Evolutionary conservation across 495 filamentous ascomycete species (phyloP).

Genomic region (Penicillium fimorum): DNA sequence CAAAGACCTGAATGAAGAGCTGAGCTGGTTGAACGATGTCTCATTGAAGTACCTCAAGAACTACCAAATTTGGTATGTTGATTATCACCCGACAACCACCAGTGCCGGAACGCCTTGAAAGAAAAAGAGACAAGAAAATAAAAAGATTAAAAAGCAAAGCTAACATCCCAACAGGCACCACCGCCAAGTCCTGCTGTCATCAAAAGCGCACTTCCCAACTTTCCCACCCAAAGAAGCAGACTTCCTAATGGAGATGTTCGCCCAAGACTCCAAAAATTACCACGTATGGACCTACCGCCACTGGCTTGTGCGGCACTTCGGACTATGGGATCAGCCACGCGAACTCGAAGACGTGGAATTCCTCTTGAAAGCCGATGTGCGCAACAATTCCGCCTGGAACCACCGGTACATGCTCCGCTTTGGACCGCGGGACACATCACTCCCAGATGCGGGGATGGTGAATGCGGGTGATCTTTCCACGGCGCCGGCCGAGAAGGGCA

Average conservation of each 20-base stretch:
- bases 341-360: constrained; percentile 70
- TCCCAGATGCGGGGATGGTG: constrained; percentile 44
- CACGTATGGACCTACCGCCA: constrained; percentile 97
- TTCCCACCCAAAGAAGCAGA: constrained; percentile 59
- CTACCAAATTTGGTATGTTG: constrained; percentile 85
- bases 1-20: constrained; percentile 66
- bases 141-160: neutral
- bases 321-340: constrained; percentile 59
- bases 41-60: constrained; percentile 87
- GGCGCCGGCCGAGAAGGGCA: constrained; percentile 42
- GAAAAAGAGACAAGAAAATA: neutral
- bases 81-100: neutral
- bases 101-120: neutral
- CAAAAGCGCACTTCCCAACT: constrained; percentile 54
- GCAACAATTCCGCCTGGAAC: constrained; percentile 97
- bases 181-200: constrained; percentile 73
- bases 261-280: constrained; percentile 90
- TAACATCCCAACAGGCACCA: constrained; percentile 65
- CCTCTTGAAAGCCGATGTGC: constrained; percentile 72
- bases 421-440: constrained; percentile 46
- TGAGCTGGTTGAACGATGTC: constrained; percentile 80
- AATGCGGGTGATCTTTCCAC: constrained; percentile 34
- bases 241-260: constrained; percentile 81
- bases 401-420: constrained; percentile 93
- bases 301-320: constrained; percentile 83